phyloP scores from a whole-genome alignment of 2,329 filamentous ascomycete species.

The Exophiala sp. region DNA sequence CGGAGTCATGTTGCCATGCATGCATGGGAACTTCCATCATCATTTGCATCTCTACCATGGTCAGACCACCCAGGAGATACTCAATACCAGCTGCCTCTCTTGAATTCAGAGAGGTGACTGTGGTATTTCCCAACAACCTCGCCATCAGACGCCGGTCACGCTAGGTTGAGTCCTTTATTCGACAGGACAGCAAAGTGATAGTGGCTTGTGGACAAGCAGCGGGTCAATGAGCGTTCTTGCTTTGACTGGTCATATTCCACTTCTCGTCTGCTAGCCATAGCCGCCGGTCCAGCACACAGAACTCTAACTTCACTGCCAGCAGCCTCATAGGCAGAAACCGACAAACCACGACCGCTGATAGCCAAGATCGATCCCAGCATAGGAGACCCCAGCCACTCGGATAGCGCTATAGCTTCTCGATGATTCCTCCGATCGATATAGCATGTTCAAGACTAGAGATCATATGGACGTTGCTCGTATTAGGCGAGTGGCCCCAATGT shows the following conservation, averaged over 20 bases:
- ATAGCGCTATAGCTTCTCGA: too few relatives aligned
- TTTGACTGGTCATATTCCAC: slow-evolving; percentile 1
- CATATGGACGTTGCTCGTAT: too few relatives aligned
- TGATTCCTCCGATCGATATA: too few relatives aligned
- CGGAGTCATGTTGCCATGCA: neutral
- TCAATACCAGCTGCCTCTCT: neutral
- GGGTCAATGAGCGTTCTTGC: neutral
- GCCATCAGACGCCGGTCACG: neutral
- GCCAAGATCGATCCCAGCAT: too few relatives aligned
- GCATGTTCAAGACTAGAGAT: too few relatives aligned
- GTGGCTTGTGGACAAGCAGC: neutral
- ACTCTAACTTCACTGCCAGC: neutral
- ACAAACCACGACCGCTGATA: too few relatives aligned
- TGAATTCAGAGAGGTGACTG: neutral
- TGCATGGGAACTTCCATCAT: neutral
- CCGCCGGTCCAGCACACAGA: neutral
- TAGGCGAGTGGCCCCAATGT: too few relatives aligned
- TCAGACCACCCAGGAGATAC: neutral
- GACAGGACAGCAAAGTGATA: neutral
- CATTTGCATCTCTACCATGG: neutral
- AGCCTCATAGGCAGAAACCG: too few relatives aligned
- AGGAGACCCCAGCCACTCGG: too few relatives aligned
- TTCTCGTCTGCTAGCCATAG: neutral
- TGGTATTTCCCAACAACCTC: neutral
- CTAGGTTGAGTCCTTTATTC: neutral